Evolutionary conservation across 2,329 filamentous ascomycete species (phyloP).

Genomic region (Emergomyces orientalis): DNA sequence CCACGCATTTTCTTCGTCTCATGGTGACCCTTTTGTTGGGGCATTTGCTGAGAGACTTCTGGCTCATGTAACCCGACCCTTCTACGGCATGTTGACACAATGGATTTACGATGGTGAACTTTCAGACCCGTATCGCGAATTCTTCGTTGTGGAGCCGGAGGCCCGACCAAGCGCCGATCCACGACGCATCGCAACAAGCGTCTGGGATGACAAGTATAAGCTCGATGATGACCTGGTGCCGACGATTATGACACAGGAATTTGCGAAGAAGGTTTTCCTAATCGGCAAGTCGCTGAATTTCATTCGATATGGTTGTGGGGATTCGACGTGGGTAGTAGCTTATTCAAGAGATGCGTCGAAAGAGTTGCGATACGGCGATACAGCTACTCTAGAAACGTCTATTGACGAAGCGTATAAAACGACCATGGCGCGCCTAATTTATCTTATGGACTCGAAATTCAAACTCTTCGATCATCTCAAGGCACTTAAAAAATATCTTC

Average conservation of each 20-base stretch:
- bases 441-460: slow-evolving; percentile 92
- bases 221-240: slow-evolving; percentile 79
- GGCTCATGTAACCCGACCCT: slow-evolving; percentile 78
- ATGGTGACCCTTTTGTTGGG: slow-evolving; percentile 90
- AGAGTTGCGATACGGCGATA: slow-evolving; percentile 86
- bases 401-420: slow-evolving; percentile 97
- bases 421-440: slow-evolving; percentile 89
- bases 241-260: slow-evolving; percentile 84
- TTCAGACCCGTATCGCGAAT: slow-evolving; percentile 90
- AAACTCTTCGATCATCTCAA: slow-evolving; percentile 85
- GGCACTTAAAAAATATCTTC: slow-evolving; percentile 86
- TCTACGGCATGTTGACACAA: slow-evolving; percentile 89
- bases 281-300: slow-evolving; percentile 98
- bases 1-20: slow-evolving; percentile 83
- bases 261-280: slow-evolving; percentile 91
- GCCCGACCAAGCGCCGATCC: slow-evolving; percentile 42
- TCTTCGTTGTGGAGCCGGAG: slow-evolving; percentile 83
- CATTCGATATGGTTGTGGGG: slow-evolving; percentile 88
- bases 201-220: slow-evolving; percentile 97
- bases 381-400: slow-evolving; percentile 77
- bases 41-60: slow-evolving; percentile 86
- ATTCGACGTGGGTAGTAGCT: slow-evolving; percentile 88
- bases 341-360: slow-evolving; percentile 92
- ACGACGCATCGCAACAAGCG: slow-evolving; percentile 59
- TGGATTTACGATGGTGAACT: slow-evolving; percentile 99